phyloP scores from a whole-genome alignment of 202 grass and related monocot species.

The Bolboschoenoplectus hybrid region DNA sequence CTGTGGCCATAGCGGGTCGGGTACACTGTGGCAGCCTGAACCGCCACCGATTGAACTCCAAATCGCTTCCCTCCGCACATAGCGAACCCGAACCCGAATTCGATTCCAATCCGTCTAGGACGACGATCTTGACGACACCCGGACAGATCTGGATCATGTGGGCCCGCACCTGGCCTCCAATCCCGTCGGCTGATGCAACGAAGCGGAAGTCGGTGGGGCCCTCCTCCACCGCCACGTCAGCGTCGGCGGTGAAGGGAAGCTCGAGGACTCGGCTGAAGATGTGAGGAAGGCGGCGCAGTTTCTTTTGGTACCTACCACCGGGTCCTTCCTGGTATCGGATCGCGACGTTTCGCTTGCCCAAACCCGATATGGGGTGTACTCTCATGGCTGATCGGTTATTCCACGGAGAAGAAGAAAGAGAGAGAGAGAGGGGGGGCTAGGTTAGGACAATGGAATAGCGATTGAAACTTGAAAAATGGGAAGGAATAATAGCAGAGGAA shows the following conservation, averaged over 20 bases:
- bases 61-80: slow-evolving; percentile 41
- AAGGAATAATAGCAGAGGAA: background rate
- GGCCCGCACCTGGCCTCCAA: slow-evolving; percentile 55
- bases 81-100: slow-evolving; percentile 26
- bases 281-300: slow-evolving; percentile 90
- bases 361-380: slow-evolving; percentile 35
- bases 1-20: slow-evolving; percentile 74
- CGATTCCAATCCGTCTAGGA: slow-evolving; percentile 44
- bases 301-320: slow-evolving; percentile 57
- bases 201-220: slow-evolving; percentile 75
- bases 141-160: slow-evolving; percentile 87
- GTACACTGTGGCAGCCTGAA: slow-evolving; percentile 85
- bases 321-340: slow-evolving; percentile 37
- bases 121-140: slow-evolving; percentile 83
- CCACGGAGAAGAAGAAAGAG: background rate
- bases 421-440: too few species aligned
- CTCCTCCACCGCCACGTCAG: slow-evolving; percentile 79
- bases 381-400: slow-evolving; percentile 31
- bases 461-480: slow-evolving; percentile 2
- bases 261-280: slow-evolving; percentile 93
- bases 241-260: slow-evolving; percentile 88
- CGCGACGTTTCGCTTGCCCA: slow-evolving; percentile 43
- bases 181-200: slow-evolving; percentile 55
- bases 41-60: slow-evolving; percentile 89
- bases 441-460: background rate